These are phyloP conservation scores for Claviceps digitariae DNA, from an alignment of 2,329 filamentous ascomycete species.

Conservation along the genomic window DNA sequence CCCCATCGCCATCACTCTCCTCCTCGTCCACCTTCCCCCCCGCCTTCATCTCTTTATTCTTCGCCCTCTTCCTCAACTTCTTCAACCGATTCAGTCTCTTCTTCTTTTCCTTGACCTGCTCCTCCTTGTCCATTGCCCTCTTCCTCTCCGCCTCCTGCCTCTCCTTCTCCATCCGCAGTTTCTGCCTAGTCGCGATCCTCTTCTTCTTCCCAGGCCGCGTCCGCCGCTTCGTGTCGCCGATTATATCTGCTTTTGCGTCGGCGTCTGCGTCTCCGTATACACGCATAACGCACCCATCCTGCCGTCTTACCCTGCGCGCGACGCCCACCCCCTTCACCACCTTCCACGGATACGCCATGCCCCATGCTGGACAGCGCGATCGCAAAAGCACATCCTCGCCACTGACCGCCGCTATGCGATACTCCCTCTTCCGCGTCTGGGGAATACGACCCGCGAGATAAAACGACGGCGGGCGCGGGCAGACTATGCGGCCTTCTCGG, in stretches of 20 bases:
- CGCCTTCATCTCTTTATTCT: conserved; percentile 44
- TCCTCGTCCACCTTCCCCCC: conserved; percentile 5
- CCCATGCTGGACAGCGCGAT: conserved; percentile 36
- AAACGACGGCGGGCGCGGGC: conserved; percentile 29
- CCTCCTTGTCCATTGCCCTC: conserved; percentile 35
- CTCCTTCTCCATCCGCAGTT: conserved; percentile 27
- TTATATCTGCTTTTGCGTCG: conserved; percentile 4
- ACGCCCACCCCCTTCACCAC: conserved; percentile 29
- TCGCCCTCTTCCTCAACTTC: conserved; percentile 44
- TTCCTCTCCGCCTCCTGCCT: conserved; percentile 25
- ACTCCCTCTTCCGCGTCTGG: conserved; percentile 23
- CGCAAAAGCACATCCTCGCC: conserved; percentile 35
- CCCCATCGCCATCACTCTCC: conserved; percentile 8
- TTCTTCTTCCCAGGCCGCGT: conserved; percentile 44
- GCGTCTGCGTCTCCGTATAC: conserved; percentile 7
- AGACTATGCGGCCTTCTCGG: conserved; percentile 23
- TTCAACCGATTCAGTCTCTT: conserved; percentile 46
- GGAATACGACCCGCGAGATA: conserved; percentile 32
- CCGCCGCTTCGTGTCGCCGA: conserved; percentile 16
- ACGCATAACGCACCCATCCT: not conserved
- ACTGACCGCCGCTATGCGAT: conserved; percentile 33
- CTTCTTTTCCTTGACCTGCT: conserved; percentile 46
- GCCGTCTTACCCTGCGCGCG: conserved; percentile 14
- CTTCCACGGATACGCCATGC: conserved; percentile 47
- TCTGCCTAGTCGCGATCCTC: conserved; percentile 36